Base-by-base conservation (phyloP, 495 filamentous ascomycete genomes). In the Tirmania nivea region DNA sequence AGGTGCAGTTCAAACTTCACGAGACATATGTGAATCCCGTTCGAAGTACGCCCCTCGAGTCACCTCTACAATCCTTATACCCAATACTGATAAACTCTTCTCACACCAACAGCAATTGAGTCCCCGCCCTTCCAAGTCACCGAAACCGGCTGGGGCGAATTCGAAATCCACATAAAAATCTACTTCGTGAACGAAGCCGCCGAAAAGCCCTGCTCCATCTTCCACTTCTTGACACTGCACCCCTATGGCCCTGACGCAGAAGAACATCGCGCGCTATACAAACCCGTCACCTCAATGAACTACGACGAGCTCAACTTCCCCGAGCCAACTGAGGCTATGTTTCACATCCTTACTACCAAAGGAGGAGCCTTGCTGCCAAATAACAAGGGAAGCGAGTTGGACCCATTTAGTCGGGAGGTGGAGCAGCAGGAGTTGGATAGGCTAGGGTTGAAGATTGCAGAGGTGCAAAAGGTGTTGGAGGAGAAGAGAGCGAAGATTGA, bases 141-240 rank as follows among this genome's bases (percentile, higher is more conserved):
- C 51, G 90, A 95, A 68, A 94, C 88, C 0, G 90, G 90, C 37
- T 97, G 89, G 86, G 90, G 90, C 59, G 90, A 94, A 70, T 97
- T 97, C 70, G 83, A 90, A 62, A 88, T 96, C 57, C 80, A 85
- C 55, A 82, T 97, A 63, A 85, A 93, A 62, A 69, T 97, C 0
- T 88, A 86, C 70, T 96, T 94, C 67, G 76, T 84, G 19, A 77
- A 81, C 19, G 83, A 93, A 59, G 81, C 78, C 35, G 74, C 72
- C 61, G 90, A 95, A 69, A 95, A 95, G 67, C 81, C 89, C 10
- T 82, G 90, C 68, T 90, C 84, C 0, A 70, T 93, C 0, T 90
- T 85, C 69, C 90, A 95, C 64, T 83, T 83, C 61, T 69, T 97
- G 52, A 84, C 90, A 51, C 74, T 97, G 14, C 89, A 95, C 61